These are phyloP conservation scores for Kwoniella mangroviensis DNA, from an alignment of 768 basidiomycete genomes.

Conservation along the genomic window DNA sequence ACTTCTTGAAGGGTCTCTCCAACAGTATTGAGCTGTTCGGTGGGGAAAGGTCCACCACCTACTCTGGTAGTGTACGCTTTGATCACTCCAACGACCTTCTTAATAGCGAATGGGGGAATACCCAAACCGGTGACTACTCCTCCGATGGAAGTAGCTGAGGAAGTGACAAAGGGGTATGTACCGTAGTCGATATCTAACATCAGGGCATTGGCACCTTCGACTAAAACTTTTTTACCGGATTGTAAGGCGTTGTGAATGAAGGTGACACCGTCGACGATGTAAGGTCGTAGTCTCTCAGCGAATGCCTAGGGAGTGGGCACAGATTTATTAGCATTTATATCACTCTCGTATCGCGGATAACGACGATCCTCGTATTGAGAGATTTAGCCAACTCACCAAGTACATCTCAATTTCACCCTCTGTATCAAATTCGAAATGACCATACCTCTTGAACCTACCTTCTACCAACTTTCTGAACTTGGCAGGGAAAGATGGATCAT, in stretches of 20 bases:
- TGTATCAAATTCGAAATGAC: constrained; percentile 96
- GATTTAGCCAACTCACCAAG: constrained; percentile 64
- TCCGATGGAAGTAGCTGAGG: constrained; percentile 88
- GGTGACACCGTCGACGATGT: constrained; percentile 83
- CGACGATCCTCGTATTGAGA: too few species aligned
- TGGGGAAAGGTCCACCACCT: constrained; percentile 98
- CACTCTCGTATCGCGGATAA: too few species aligned
- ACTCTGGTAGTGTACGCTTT: constrained; percentile 99
- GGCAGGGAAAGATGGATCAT: constrained; percentile 80
- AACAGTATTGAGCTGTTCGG: constrained; percentile 84
- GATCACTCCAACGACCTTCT: constrained; percentile 86
- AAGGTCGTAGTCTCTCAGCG: constrained; percentile 81
- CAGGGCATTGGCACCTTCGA: constrained; percentile 96
- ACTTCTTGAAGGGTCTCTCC: constrained; percentile 91
- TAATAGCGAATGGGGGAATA: constrained; percentile 85
- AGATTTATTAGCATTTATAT: not conserved
- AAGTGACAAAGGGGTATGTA: constrained; percentile 97
- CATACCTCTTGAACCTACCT: constrained; percentile 96
- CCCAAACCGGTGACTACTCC: constrained; percentile 98
- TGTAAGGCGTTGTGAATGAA: constrained; percentile 82
- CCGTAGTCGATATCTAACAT: constrained; percentile 99
- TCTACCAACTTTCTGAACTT: constrained; percentile 97
- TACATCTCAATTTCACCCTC: constrained; percentile 93
- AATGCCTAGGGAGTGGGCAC: constrained; percentile 64
- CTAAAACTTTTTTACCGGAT: constrained; percentile 77